A percentile compares a stretch with the other conserved stretches of the same genome.
These are phyloP conservation scores for Candida incommunis DNA, from an alignment of 805 yeast species.

Conservation along the genomic window DNA sequence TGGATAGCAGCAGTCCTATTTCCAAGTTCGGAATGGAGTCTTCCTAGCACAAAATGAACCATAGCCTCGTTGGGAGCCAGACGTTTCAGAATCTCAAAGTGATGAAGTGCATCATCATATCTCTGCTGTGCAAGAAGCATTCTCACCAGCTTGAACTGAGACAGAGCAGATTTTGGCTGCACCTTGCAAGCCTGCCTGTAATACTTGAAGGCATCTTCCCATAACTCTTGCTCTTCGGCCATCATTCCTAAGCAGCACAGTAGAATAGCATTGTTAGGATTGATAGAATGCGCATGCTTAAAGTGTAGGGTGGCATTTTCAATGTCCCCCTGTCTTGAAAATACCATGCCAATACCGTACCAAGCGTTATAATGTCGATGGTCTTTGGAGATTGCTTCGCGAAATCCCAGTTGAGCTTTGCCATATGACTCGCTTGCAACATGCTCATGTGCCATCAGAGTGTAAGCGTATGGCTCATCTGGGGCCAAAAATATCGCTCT, in stretches of 20 bases:
- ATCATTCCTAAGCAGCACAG: conserved; percentile 93
- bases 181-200: conserved; percentile 71
- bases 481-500: conserved; percentile 60
- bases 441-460: conserved; percentile 87
- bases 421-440: conserved; percentile 82
- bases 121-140: conserved; percentile 55
- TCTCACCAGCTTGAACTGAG: conserved; percentile 82
- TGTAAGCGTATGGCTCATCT: conserved; percentile 72
- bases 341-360: conserved; percentile 93
- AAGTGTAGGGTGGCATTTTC: conserved; percentile 77
- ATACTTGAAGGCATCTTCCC: conserved; percentile 61
- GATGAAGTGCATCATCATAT: conserved; percentile 56
- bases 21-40: conserved; percentile 62
- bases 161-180: conserved; percentile 76
- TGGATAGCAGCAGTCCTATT: conserved; percentile 66
- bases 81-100: conserved; percentile 56
- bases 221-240: conserved; percentile 57
- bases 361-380: conserved; percentile 84
- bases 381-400: conserved; percentile 64
- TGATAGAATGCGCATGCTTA: conserved; percentile 73
- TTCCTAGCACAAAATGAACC: conserved; percentile 81
- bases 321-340: conserved; percentile 71
- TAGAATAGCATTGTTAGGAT: conserved; percentile 79
- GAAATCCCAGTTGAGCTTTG: conserved; percentile 70
- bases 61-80: conserved; percentile 91